Percentiles rank a stretch among this genome's conserved stretches.
Evolutionary conservation across 345 rosid species (phyloP).

Genomic region (Tarenaya hassleriana): DNA sequence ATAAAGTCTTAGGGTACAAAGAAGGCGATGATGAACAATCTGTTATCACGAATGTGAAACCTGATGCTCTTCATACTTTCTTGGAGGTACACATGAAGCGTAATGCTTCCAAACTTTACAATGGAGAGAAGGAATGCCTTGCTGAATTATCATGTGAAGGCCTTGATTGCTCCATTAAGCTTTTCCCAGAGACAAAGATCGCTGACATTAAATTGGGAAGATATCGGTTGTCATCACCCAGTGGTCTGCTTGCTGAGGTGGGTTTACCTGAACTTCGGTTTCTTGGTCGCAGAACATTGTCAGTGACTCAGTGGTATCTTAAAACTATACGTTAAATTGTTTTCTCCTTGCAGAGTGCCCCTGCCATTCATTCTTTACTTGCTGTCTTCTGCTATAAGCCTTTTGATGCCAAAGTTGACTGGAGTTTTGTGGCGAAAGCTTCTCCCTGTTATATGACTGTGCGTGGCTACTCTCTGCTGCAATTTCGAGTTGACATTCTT

Average conservation of each 20-base stretch:
- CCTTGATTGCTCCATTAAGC: constrained; percentile 67
- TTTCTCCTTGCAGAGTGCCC: constrained; percentile 74
- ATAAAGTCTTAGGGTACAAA: constrained; percentile 80
- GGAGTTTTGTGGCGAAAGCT: constrained; percentile 94
- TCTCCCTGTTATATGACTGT: constrained; percentile 97
- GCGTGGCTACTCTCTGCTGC: constrained; percentile 26
- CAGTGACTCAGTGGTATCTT: constrained; percentile 19
- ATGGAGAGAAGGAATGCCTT: constrained; percentile 51
- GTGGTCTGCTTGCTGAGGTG: constrained; percentile 95
- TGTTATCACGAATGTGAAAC: constrained; percentile 38
- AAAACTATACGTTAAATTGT: constrained; percentile 6
- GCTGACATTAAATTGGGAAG: constrained; percentile 78
- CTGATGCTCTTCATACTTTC: constrained; percentile 62
- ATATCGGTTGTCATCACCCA: constrained; percentile 84
- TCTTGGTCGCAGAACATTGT: constrained; percentile 15
- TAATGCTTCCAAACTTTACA: constrained; percentile 89
- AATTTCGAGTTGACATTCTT: constrained; percentile 10
- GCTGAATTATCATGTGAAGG: constrained; percentile 88
- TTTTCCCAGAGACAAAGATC: constrained; percentile 88
- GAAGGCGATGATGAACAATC: constrained; percentile 64
- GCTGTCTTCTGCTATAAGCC: constrained; percentile 91
- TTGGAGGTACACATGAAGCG: constrained; percentile 86
- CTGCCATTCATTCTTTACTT: constrained; percentile 57
- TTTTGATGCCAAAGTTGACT: constrained; percentile 86
- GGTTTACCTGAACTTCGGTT: constrained; percentile 11